Conservation (phyloP, 129 eudicot genomes). For the Solidago caesia region DNA sequence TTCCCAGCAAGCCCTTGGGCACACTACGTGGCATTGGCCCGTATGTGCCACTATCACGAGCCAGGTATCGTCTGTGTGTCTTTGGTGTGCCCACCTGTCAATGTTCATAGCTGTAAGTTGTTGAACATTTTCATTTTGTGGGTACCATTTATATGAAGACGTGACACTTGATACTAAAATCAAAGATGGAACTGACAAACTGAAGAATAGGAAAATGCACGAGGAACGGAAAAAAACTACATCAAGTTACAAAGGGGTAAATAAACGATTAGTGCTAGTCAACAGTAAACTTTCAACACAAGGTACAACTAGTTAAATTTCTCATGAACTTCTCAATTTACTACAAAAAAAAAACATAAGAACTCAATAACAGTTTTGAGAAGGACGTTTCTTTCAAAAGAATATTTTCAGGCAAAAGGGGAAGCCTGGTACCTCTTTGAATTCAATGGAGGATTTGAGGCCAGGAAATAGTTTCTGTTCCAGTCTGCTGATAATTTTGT, state of each 20-base stretch:
- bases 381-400: not conserved
- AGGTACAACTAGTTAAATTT: slow-evolving; percentile 9
- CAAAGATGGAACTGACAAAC: not conserved
- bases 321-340: not conserved
- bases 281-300: slow-evolving; percentile 9
- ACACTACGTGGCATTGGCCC: slow-evolving; percentile 90
- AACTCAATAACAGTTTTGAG: not conserved
- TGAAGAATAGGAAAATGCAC: not conserved
- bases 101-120: not conserved
- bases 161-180: not conserved
- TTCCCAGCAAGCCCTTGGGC: slow-evolving; percentile 91
- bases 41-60: slow-evolving; percentile 98
- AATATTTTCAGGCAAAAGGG: not conserved
- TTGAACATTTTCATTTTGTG: slow-evolving; percentile 7
- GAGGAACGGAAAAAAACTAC: not conserved
- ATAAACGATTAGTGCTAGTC: not conserved
- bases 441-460: slow-evolving; percentile 69
- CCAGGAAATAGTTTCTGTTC: slow-evolving; percentile 93
- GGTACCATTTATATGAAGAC: slow-evolving; percentile 13
- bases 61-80: slow-evolving; percentile 90
- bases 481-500: slow-evolving; percentile 76
- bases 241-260: not conserved
- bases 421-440: slow-evolving; percentile 67
- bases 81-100: slow-evolving; percentile 97
- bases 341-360: not conserved